Evolutionary conservation across 2,329 filamentous ascomycete genomes (phyloP), one percentile per base, ranked within the genome.

Genomic region (Aspergillus udagawae): DNA sequence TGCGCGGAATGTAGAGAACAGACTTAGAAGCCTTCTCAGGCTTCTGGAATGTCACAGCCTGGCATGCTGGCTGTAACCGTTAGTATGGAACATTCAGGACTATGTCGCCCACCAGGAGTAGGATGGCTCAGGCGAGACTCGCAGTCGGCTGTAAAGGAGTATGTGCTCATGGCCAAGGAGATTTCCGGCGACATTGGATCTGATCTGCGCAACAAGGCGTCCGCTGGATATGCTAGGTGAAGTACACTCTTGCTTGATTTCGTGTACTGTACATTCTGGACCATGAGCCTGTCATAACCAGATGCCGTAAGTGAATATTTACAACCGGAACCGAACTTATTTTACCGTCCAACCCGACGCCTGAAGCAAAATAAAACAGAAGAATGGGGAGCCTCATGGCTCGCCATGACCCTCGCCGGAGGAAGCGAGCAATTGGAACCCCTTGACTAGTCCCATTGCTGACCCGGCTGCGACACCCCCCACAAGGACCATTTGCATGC

Each of bases 371-470:
- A 49, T n/a, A 23, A 14, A 32, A 41, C 23, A n/a, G 9, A 35
- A 49, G 32, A 52, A 49, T 10, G 38, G 47, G 25, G 10, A 23
- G 35, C 23, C 56, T 9, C 61, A 52, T 25, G 60, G 49, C 5
- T 56, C 49, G n/a, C 61, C 53, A 25, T 59, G 59, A 17, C 21
- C 58, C 25, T 47, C 44, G 12, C 44, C 12, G 23, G 23, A 14
- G 27, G 63, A 52, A 12, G 72, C 71, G 51, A 73, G 51, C 60
- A 68, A 52, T 57, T 74, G 71, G 56, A 75, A 75, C 6, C 64
- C 65, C 58, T 74, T 76, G 12, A 76, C 73, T 53, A 76, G 53
- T 17, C 71, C 73, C 73, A 76, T 75, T 2, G 73, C 73, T 17
- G 71, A 73, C 8, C 73, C 73, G 8, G 73, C 73, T 10, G 73